Evolutionary conservation across 768 basidiomycete species (phyloP), one percentile per base, ranked within the genome.

Genomic region (Boletus rufocinnamomeus): DNA sequence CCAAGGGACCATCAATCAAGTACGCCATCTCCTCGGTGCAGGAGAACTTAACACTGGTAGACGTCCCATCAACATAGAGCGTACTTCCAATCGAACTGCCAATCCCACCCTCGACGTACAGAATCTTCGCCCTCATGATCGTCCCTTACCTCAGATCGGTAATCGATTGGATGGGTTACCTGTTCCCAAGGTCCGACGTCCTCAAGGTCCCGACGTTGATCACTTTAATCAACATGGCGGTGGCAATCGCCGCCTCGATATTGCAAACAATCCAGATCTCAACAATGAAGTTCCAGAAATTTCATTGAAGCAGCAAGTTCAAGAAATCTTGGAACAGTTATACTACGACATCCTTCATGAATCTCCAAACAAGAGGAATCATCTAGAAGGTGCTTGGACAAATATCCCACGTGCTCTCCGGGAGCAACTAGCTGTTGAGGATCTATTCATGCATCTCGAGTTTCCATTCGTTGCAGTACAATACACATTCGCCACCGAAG

Each of bases 151-250:
- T 3, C 37, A 19, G 17, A 19, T 38, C 37, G 17, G 16, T 19
- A 19, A 17, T 38, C 37, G 19, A 19, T 40, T 40, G 19, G 23
- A 55, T 37, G 48, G 48, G 2, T 6, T 59, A 17, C 58, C 58
- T 25, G 0, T 55, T 37, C 53, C 58, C 2, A 8, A 50, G 3
- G 16, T 6, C 0, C 27, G 21, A 7, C 37, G 46, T 2, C 57
- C 51, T 25, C 58, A 34, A 14, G 58, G 58, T n/a, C 34, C 41
- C 19, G 58, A 59, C 11, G 53, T 59, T 0, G 49, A 55, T 5
- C 41, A 45, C n/a, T 59, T 50, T 34, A 8, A 45, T 32, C 35
- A 34, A 16, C 53, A 40, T n/a, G 38, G 38, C 6, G 38, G 38
- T 19, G 38, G 38, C 7, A 40, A 40, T n/a, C 38, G 38, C 7